Base-by-base conservation (phyloP, 352 stramenopile species). In the Globisporangium cylindrosporum region DNA sequence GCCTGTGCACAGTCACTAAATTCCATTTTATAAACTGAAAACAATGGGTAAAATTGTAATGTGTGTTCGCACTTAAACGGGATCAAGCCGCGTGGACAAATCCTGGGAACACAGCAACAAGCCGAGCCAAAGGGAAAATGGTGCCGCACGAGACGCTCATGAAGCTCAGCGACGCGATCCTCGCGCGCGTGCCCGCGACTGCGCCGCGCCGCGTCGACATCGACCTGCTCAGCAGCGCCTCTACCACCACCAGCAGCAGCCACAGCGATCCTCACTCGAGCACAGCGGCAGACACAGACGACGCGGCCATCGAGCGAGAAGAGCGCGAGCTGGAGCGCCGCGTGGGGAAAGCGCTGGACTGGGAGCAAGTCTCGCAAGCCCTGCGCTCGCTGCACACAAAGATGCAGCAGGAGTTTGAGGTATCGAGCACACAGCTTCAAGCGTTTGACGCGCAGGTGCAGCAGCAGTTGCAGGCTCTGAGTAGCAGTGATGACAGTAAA, bases 341-440 rank as follows among this genome's bases (percentile, higher is more conserved):
- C 46, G 27, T 7, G 15, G 60, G 51, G 36, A 15, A 14, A 4
- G 46, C 60, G n/a, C 29, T 59, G 54, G 36, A 77, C n/a, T 66
- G 53, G 14, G 22, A 36, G 14, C 46, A 64, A n/a, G 58, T 80
- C 38, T 77, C 73, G 1, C 10, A 22, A 9, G 32, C 55, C 5
- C 59, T 80, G 22, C 68, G 53, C 36, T 38, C 64, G 24, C 62
- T 80, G 5, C 68, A 67, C 55, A 49, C 48, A 57, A 29, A 57
- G 1, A 46, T 70, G 5, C 25, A 62, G 34, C 41, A 63, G 10
- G 62, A 80, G 24, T 51, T 77, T 4, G 32, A 36, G 43, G 49
- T n/a, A 3, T 32, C 72, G 15, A 59, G 68, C 49, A 51, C 65
- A 5, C 43, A 77, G 43, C 57, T 63, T 2, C 27, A 60, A 9